Evolutionary conservation across 1,284 basidiomycete genomes (phyloP).

Genomic region (Trichosporon faecale): DNA sequence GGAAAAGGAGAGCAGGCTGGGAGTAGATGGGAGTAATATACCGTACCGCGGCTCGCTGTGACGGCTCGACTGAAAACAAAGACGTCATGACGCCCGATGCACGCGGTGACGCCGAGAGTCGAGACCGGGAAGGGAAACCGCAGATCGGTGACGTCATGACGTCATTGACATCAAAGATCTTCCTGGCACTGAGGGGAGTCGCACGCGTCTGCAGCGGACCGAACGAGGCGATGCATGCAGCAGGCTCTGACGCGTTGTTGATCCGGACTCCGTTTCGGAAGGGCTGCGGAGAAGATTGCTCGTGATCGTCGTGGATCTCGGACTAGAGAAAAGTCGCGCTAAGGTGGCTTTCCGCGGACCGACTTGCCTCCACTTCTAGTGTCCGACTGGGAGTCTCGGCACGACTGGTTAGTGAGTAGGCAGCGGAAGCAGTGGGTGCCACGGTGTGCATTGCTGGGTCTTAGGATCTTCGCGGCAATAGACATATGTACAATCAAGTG

Average conservation of each 20-base stretch:
- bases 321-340: too few relatives aligned
- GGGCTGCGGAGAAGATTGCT: too few relatives aligned
- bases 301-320: too few relatives aligned
- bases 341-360: too few relatives aligned
- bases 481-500: too few relatives aligned
- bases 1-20: background rate
- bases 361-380: too few relatives aligned
- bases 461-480: too few relatives aligned
- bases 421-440: too few relatives aligned
- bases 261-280: too few relatives aligned
- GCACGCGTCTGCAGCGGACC: background rate
- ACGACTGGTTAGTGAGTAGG: too few relatives aligned
- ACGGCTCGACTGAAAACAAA: background rate
- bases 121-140: background rate
- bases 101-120: background rate
- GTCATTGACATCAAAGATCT: background rate
- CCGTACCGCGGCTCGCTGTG: background rate
- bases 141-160: background rate
- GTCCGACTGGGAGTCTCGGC: too few relatives aligned
- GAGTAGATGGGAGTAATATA: background rate
- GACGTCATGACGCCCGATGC: background rate
- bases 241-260: background rate
- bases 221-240: background rate
- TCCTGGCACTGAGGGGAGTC: background rate
- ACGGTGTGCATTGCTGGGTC: too few relatives aligned